Evolutionary conservation across 1,284 basidiomycete species (phyloP).

Genomic region (Acaromyces ingoldii): DNA sequence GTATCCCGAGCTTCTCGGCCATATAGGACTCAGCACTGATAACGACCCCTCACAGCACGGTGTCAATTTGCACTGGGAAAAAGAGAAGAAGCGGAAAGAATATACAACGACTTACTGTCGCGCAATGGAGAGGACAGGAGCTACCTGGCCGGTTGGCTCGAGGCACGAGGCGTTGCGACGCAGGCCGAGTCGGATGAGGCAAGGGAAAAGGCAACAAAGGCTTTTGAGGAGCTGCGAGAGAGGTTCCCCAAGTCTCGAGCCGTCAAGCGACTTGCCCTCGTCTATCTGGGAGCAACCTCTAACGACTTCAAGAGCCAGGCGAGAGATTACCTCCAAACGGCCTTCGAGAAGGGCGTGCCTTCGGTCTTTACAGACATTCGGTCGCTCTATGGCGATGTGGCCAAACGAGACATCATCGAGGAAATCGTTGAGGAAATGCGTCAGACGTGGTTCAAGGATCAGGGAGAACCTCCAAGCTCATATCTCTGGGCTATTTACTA

Average conservation of each 20-base stretch:
- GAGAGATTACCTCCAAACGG: constrained; percentile 66
- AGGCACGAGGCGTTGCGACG: constrained; percentile 7
- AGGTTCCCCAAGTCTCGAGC: constrained; percentile 33
- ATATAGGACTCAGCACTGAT: background rate
- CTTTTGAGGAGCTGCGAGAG: constrained; percentile 22
- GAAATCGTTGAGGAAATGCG: constrained; percentile 57
- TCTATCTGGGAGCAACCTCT: constrained; percentile 11
- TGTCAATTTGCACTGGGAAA: background rate
- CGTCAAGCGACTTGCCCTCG: constrained; percentile 35
- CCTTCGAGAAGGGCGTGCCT: constrained; percentile 79
- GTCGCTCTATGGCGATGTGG: constrained; percentile 66
- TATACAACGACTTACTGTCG: constrained; percentile 18
- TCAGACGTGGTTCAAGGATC: constrained; percentile 24
- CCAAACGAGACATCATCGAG: constrained; percentile 67
- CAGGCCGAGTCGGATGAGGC: constrained; percentile 3
- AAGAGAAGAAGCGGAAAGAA: constrained; percentile 6
- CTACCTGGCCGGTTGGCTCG: constrained; percentile 54
- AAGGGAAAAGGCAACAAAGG: constrained; percentile 2
- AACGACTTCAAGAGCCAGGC: constrained; percentile 67
- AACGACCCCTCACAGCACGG: constrained; percentile 3
- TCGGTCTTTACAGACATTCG: constrained; percentile 93
- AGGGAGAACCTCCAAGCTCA: constrained; percentile 66
- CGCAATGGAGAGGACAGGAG: constrained; percentile 25
- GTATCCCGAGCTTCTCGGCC: background rate
- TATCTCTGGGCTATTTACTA: constrained; percentile 95